Base-by-base conservation (phyloP, 495 filamentous ascomycete species). In the Podospora bellae-mahoneyi region DNA sequence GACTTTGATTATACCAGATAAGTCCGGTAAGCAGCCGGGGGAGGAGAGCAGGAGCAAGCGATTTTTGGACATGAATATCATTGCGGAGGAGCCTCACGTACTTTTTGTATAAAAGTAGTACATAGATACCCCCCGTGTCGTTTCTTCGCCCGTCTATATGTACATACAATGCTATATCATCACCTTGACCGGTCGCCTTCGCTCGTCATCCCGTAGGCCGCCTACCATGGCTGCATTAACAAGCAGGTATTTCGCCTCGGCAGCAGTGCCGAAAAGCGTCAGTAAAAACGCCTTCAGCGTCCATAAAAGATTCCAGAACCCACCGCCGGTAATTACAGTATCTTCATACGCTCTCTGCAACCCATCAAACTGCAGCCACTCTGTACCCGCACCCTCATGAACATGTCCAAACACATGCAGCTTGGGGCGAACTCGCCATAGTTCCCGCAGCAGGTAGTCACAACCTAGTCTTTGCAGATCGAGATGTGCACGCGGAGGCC, bases 401-500 rank as follows among this genome's bases (percentile, higher is more conserved):
- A 93, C 81, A 75, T 94, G 91, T 10, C 90, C 91, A 74, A 91
- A 93, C 66, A 93, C 85, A 75, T 93, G 91, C n/a, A 93, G 74
- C 23, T 71, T 71, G 6, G 91, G 91, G 30, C 84, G 84, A 4
- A 91, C 83, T 34, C 86, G 83, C 88, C 89, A 90, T 32, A 89
- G 67, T 70, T 91, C 89, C n/a, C 81, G 75, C n/a, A 90, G 78
- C 27, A 94, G 82, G 56, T 80, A 84, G 27, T 86, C 84, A 72
- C 90, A 92, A n/a, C 91, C 91, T 61, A 86, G 81, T 18, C 55
- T 58, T 3, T 65, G 57, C 58, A 86, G 68, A 75, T 93, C 91
- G 2, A 89, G 84, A 74, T 93, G 90, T 64, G 83, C 80, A 69
- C 86, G 85, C 18, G 86, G 83, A 30, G 86, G 86, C 18, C 87